Base-by-base conservation (phyloP, 768 basidiomycete genomes). In the Leccinum olivaceopallidum region DNA sequence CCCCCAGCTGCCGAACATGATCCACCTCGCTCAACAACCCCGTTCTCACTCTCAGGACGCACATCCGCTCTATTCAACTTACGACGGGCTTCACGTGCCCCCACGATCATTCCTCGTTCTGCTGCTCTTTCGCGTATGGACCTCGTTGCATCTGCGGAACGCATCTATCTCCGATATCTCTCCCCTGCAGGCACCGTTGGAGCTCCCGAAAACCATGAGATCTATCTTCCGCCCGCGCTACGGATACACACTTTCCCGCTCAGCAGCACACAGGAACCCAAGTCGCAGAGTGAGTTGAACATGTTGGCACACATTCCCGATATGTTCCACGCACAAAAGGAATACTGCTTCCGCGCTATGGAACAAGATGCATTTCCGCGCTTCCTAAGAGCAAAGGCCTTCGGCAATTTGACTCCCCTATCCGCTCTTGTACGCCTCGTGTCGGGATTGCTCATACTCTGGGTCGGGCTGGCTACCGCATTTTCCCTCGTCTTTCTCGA, bases 241-340 rank as follows among this genome's bases (percentile, higher is more conserved):
- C 92, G 97, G 54, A 88, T 98, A 69, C 87, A 95, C 74, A 82
- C 84, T 26, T 98, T 99, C 80, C 94, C 95, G 3, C 80, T 94
- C 57, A 91, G 81, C 68, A 87, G 87, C 67, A 76, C 81, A 2
- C 83, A 86, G 48, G 87, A 94, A 59, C 93, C 92, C 3, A 84
- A 81, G 70, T 79, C 86, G 5, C 81, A 83, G 69, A 72, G 70
- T 61, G 94, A 95, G 75, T 74, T 86, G 47, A 84, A 80, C 48
- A 76, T 90, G 64, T 84, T 96, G 81, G 96, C 95, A 0, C 88
- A 94, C 63, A 84, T 94, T 52, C 97, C 97, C 14, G 97, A 99
- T 73, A 90, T 98, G 79, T 98, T 97, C 80, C 94, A 98, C 72
- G 79, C 88, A 0, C 96, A 98, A 79, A 98, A 98, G 79, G 94